Evolutionary conservation across 768 basidiomycete genomes (phyloP).

Genomic region (Leccinum sublutescens): DNA sequence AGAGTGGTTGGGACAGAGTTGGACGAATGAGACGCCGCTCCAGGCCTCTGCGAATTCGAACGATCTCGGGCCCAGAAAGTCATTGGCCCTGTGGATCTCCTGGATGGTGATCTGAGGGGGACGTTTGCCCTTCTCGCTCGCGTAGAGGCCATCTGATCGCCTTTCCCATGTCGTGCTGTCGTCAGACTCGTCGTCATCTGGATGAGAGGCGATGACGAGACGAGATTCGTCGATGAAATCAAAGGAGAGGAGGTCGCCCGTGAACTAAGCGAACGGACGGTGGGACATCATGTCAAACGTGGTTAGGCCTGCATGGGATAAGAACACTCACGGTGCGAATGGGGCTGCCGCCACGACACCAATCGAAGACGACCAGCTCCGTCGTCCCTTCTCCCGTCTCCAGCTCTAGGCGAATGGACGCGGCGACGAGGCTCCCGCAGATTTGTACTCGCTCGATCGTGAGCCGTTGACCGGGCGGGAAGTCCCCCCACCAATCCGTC

Average conservation of each 20-base stretch:
- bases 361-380: conserved; percentile 30
- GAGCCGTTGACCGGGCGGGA: conserved; percentile 33
- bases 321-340: conserved; percentile 25
- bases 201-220: conserved; percentile 27
- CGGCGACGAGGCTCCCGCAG: conserved; percentile 24
- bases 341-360: conserved; percentile 28
- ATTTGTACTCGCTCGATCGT: conserved; percentile 31
- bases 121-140: conserved; percentile 30
- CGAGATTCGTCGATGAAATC: conserved; percentile 29
- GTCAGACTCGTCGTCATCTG: conserved; percentile 34
- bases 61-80: conserved; percentile 17
- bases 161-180: conserved; percentile 31
- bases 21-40: conserved; percentile 42
- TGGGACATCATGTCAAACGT: not conserved
- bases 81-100: conserved; percentile 17
- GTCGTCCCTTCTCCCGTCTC: conserved; percentile 34
- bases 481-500: conserved; percentile 36
- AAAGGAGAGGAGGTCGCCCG: conserved; percentile 32
- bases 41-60: conserved; percentile 59
- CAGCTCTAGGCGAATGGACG: conserved; percentile 30
- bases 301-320: not conserved
- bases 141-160: conserved; percentile 32
- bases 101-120: conserved; percentile 29
- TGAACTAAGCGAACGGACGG: conserved; percentile 15
- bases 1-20: conserved; percentile 48